Conservation (phyloP, 2,329 filamentous ascomycete genomes). For the Alternaria arborescens region DNA sequence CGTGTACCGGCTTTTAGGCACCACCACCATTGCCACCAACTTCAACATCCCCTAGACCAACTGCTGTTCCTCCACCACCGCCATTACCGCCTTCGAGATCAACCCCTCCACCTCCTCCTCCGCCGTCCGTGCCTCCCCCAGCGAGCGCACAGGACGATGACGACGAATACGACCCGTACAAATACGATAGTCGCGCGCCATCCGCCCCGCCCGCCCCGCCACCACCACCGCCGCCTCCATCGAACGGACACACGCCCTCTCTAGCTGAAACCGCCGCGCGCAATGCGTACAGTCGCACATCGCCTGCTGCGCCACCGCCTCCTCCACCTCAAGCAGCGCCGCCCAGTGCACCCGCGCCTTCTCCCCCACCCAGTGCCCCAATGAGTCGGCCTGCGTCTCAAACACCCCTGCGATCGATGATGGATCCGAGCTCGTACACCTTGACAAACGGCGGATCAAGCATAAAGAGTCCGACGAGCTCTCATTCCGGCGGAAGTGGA, state of each 20-base stretch:
- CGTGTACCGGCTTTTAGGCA: background rate
- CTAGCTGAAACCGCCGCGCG: conserved; percentile 68
- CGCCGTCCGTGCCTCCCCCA: conserved; percentile 50
- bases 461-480: conserved; percentile 32
- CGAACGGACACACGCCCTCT: conserved; percentile 55
- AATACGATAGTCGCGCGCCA: conserved; percentile 53
- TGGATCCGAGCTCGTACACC: conserved; percentile 81
- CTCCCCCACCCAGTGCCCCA: conserved; percentile 44
- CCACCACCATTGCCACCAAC: conserved; percentile 51
- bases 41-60: conserved; percentile 33
- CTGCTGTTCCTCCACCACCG: conserved; percentile 25
- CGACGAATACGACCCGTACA: conserved; percentile 49
- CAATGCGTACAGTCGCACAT: conserved; percentile 62
- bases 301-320: conserved; percentile 54
- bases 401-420: conserved; percentile 65
- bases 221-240: conserved; percentile 54
- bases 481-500: conserved; percentile 25
- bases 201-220: conserved; percentile 59
- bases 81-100: conserved; percentile 26
- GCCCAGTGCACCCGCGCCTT: conserved; percentile 53
- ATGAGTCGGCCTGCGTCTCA: conserved; percentile 49
- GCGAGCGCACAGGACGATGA: conserved; percentile 47
- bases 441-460: conserved; percentile 53
- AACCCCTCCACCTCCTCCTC: conserved; percentile 36
- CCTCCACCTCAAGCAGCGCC: conserved; percentile 49